These are phyloP conservation scores for Fusarium nygamai DNA, from an alignment of 2,329 filamentous ascomycete genomes.

Conservation along the genomic window DNA sequence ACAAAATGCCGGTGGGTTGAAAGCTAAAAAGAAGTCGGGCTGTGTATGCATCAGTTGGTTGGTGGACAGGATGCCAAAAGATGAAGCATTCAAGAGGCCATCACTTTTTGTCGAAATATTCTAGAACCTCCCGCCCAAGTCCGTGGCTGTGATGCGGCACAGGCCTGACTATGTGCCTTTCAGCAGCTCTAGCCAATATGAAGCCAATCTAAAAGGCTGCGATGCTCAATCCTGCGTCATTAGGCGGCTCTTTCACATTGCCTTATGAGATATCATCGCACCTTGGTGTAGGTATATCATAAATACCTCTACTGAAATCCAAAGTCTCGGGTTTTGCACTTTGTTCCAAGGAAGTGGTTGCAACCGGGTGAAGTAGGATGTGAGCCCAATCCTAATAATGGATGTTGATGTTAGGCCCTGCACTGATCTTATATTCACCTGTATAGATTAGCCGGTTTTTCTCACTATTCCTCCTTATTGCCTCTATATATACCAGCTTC, in stretches of 20 bases:
- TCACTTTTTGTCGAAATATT: fast-evolving
- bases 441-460: fast-evolving
- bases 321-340: background rate
- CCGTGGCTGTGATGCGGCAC: background rate
- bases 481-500: background rate
- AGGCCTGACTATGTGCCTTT: fast-evolving
- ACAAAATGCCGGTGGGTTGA: background rate
- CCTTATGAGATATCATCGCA: background rate
- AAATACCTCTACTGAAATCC: background rate
- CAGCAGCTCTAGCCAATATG: background rate
- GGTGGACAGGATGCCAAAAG: background rate
- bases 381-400: background rate
- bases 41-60: background rate
- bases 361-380: background rate
- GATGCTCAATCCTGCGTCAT: background rate
- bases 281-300: background rate
- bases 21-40: background rate
- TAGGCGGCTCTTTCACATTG: background rate
- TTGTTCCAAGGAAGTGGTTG: background rate
- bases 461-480: background rate
- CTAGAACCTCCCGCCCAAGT: background rate
- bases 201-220: fast-evolving
- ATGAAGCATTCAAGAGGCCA: background rate
- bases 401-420: fast-evolving
- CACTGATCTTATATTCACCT: background rate